Evolutionary conservation across 2,329 filamentous ascomycete genomes (phyloP), one percentile per base, ranked within the genome.

Genomic region (Myrmaecium sp.): DNA sequence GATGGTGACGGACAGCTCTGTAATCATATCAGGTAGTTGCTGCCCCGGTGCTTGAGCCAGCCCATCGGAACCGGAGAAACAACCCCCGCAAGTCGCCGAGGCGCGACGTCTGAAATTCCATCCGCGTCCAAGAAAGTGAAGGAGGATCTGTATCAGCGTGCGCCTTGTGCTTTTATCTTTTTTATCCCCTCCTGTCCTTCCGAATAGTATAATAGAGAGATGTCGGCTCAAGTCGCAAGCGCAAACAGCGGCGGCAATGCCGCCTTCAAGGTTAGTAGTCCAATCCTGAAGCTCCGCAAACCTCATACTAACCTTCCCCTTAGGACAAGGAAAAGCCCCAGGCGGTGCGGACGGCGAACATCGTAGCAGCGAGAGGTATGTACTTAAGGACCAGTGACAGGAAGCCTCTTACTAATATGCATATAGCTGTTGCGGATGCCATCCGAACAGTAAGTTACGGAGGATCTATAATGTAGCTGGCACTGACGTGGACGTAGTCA

Each of bases 291-390:
- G 33, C 36, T 41, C 20, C 30, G 32, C 37, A 46, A 43, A 41
- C 40, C 42, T 35, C 24, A 32, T 40, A 47, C 52, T 65, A 43
- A 66, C 47, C 36, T 36, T 32, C 27, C 36, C 36, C 40, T 30
- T 43, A 71, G 66, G 70, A 74, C 53, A 98, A 94, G 72, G 89
- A 94, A 64, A 98, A 98, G 81, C 89, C 89, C 41, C 76, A 89
- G 65, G 89, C 89, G 39, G 89, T 98, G 39, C 78, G 89, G 43
- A 84, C 80, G 38, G 80, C 81, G 48, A 98, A 98, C 60, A 95
- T 98, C 57, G 78, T 93, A 48, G 89, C 89, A 43, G 89, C 89
- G 44, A 73, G 86, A 81, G 82, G 82, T 86, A 66, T 42, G 60
- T 36, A 23, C 26, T 10, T 55, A 54, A 41, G 51, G 24, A 22